Conservation (phyloP, 148 eudicot species). For the Camellia lanceoleosa region DNA sequence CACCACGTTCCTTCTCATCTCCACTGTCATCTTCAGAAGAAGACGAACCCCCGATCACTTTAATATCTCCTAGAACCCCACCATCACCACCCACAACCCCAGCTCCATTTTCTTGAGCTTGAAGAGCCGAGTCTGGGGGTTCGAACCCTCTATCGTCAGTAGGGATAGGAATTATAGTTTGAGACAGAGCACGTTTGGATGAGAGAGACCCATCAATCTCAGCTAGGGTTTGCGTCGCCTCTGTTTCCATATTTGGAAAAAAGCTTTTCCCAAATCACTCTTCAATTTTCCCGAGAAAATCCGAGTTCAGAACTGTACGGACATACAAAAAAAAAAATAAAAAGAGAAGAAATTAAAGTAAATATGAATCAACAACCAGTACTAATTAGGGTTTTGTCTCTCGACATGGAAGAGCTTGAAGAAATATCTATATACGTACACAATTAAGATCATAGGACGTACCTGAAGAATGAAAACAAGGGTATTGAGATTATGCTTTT, state of each 20-base stretch:
- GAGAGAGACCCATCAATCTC: conserved; percentile 9
- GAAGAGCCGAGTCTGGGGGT: background rate
- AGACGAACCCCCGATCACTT: background rate
- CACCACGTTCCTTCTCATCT: background rate
- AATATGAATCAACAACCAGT: background rate
- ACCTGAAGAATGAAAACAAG: conserved; percentile 6
- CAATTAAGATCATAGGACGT: background rate
- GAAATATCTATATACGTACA: background rate
- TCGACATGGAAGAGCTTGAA: background rate
- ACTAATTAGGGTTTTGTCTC: background rate
- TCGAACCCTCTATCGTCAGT: background rate
- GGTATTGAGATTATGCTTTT: background rate
- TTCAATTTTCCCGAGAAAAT: background rate
- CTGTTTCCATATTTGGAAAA: background rate
- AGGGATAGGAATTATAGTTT: background rate
- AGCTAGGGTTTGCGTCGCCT: conserved; percentile 16
- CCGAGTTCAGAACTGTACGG: background rate
- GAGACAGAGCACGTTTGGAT: background rate
- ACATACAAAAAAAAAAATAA: background rate
- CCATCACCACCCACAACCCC: conserved; percentile 16
- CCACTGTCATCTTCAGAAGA: background rate
- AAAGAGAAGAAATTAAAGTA: background rate
- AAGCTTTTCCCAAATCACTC: background rate
- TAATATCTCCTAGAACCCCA: conserved; percentile 10
- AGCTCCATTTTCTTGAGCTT: conserved; percentile 14